Base-by-base conservation (phyloP, 2,329 filamentous ascomycete genomes). In the Stemphylium vesicarium region DNA sequence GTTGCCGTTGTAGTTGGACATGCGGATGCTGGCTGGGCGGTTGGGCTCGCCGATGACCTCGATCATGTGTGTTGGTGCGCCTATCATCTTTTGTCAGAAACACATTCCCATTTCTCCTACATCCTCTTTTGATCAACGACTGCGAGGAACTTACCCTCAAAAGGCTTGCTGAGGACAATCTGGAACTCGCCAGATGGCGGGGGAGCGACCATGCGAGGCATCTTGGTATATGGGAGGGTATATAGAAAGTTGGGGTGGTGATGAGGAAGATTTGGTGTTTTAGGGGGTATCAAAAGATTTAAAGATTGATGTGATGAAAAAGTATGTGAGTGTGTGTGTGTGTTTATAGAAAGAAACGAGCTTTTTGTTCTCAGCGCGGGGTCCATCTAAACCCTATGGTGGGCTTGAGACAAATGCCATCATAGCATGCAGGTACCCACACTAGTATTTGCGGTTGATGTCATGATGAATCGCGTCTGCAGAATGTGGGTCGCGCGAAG, bases 171-270 rank as follows among this genome's bases (percentile, higher is more conserved):
- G 1, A 69, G 53, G 5, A 62, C 56, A 18, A 88, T 88, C 60
- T 98, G 95, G 92, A 84, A 86, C 57, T 87, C 94, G 53, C 88
- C 90, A 56, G 88, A 91, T 69, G 94, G 94, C 47, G 93, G 94
- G 42, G 94, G 94, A 53, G 94, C 64, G 24, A 65, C 60, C 60
- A 60, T 59, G 48, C 61, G 64, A 62, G 66, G 64, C 64, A 69
- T 68, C 22, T 51, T 64, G 47, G 32, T 40, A 6, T 4, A 26
- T 26, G n/a, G 12, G 43, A 4, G 43, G 33, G 24, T 11, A 10
- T 18, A 26, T 24, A 16, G 24, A 31, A 18, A 15, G 29, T 3
- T 29, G 6, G n/a, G 18, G 10, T 29, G 22, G 6, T 22, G 18
- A 4, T 11, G 26, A 7, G 15, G 3, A 22, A 29, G n/a, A 39